Base-by-base conservation (phyloP, 179 eudicot species). In the Beta corolliflora region DNA sequence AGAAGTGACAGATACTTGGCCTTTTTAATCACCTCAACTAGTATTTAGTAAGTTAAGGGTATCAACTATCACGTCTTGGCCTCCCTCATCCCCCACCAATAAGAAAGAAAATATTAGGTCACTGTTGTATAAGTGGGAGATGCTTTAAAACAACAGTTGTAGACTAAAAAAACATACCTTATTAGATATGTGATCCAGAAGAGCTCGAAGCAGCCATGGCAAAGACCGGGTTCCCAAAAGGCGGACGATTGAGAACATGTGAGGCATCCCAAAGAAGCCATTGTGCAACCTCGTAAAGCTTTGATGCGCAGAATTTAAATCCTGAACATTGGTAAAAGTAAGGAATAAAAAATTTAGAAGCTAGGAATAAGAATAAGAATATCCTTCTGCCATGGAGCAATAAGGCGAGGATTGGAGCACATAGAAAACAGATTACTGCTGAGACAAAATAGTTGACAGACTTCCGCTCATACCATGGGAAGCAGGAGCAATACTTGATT, bases 141-240 rank as follows among this genome's bases (percentile, higher is more conserved):
- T n/a, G n/a, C 58, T 55, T 41, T 19, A 9, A 25, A 4, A 41
- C 41, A 60, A 50, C 16, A 50, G 1, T 13, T 3, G 45, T 29
- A 59, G 16, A 61, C 14, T 36, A 48, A 12, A 45, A 41, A 60
- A 63, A 31, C 7, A 64, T 81, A 96, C 99, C 97, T 93, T 96
- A 82, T 89, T 93, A 69, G 99, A 96, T 76, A 96, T 80, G 86
- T 96, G 97, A 84, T 96, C 99, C 70, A 96, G 86, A 45, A 96
- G 82, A 79, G 99, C 99, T 75, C 99, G 91, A 82, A 96, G 91
- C 84, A 96, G 94, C 99, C 99, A 96, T 71, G 99, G 99, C 86
- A 96, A 87, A 77, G 99, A 94, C 81, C 94, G 91, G 64, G 94
- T 88, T 6, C 97, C 98, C 79, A 96, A 84, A 81, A 96, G 94